A percentile compares a stretch with the other conserved stretches of the same genome.
phyloP scores from a whole-genome alignment of 129 eudicot species.

The Saposhnikovia divaricata region DNA sequence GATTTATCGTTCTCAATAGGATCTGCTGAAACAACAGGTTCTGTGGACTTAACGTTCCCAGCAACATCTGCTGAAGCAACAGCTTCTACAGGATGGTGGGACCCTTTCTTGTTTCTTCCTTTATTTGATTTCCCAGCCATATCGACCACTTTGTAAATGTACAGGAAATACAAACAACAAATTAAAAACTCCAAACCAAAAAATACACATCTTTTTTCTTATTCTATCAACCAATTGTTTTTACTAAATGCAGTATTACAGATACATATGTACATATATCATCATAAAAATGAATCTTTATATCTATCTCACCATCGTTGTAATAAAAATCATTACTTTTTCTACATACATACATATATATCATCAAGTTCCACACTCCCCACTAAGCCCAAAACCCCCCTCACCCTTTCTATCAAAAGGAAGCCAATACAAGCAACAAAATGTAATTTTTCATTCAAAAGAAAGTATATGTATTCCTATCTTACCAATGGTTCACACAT shows the following conservation, averaged over 20 bases:
- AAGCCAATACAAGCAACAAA: neutral
- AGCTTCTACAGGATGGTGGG: slow-evolving; percentile 34
- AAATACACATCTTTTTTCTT: neutral
- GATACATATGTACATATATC: neutral
- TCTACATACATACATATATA: neutral
- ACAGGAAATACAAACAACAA: neutral
- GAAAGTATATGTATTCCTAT: neutral
- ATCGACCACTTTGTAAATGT: slow-evolving; percentile 17
- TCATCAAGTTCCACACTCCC: neutral
- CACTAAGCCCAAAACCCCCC: neutral
- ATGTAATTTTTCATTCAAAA: neutral
- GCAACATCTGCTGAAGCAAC: slow-evolving; percentile 25
- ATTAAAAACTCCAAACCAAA: neutral
- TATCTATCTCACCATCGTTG: neutral
- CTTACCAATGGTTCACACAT: neutral
- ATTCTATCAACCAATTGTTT: neutral
- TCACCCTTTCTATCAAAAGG: neutral
- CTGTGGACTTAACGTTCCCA: neutral
- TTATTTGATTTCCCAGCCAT: slow-evolving; percentile 95
- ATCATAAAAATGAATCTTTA: neutral
- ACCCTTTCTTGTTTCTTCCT: slow-evolving; percentile 59
- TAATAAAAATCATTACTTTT: neutral
- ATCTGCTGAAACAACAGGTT: slow-evolving; percentile 30
- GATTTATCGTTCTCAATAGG: neutral
- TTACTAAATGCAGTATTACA: neutral